Evolutionary conservation across 1,284 basidiomycete species (phyloP), one percentile per base, ranked within the genome.

Genomic region (Trichosporon ovoides): DNA sequence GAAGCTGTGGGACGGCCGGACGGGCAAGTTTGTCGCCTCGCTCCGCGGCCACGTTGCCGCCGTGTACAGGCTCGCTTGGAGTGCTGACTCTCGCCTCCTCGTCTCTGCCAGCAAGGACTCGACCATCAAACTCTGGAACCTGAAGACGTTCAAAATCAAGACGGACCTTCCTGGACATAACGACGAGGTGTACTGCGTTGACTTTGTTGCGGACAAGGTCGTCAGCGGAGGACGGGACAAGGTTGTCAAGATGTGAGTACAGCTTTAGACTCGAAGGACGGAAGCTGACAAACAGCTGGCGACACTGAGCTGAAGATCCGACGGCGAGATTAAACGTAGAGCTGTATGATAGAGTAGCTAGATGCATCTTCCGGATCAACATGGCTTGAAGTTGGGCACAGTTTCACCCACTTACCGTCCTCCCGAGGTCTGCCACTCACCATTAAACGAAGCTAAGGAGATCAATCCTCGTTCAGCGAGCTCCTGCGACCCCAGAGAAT

Each of bases 131-230:
- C 86, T 96, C 31, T 96, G 93, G 93, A 89, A 95, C 74, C 80
- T 96, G 60, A 92, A 91, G 75, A 94, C 91, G 16, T 91, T 90
- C 78, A 96, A 96, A 77, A 87, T 98, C 65, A 87, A 91, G 69
- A 86, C 84, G 3, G 95, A 98, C 75, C 83, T 98, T 22, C 91
- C 94, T 0, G 96, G 95, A 3, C 96, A 98, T 72, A 89, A 88
- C 0, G 95, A 98, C 70, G 96, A 98, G 75, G 95, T 98, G 24
- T 98, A 98, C 79, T 98, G 95, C 71, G 95, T 98, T 19, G 93
- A 96, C 75, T 96, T 95, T 72, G 91, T 96, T 0, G 95, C 93
- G 1, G 95, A 98, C 79, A 98, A 98, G 76, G 85, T 98, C 33
- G 93, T 97, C 61, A 95, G 91, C 73, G 96, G 94, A 13, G 95